phyloP scores from a whole-genome alignment of 768 basidiomycete species.

The Trametes cingulata region DNA sequence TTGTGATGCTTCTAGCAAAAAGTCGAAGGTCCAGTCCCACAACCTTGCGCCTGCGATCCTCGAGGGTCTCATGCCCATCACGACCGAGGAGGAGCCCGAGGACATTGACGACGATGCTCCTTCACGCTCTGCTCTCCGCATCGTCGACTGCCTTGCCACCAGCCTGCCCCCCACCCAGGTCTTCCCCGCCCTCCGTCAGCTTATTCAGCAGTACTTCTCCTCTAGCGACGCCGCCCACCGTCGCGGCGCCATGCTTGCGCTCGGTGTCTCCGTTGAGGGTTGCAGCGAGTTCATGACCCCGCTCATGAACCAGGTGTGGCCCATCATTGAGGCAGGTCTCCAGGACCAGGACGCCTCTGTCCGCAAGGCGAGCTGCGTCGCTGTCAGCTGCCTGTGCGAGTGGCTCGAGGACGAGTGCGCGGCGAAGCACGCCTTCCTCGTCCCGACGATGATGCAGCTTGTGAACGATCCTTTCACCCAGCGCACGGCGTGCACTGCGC shows the following conservation, averaged over 20 bases:
- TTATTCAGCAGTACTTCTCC: conserved; percentile 83
- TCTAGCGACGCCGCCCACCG: conserved; percentile 78
- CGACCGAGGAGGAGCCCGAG: conserved; percentile 91
- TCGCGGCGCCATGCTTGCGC: conserved; percentile 91
- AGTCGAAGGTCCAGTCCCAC: conserved; percentile 88
- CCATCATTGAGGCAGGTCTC: conserved; percentile 86
- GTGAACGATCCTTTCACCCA: conserved; percentile 87
- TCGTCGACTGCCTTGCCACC: conserved; percentile 90
- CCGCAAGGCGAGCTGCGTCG: conserved; percentile 93
- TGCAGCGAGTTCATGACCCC: conserved; percentile 98
- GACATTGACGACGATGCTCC: conserved; percentile 94
- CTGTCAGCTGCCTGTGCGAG: conserved; percentile 95
- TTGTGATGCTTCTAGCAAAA: conserved; percentile 73
- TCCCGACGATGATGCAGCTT: conserved; percentile 93
- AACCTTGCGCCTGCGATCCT: conserved; percentile 84
- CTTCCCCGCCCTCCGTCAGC: conserved; percentile 84
- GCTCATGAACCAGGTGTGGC: conserved; percentile 90
- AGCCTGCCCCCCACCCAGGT: conserved; percentile 93
- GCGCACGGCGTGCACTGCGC: conserved; percentile 91
- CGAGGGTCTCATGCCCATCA: conserved; percentile 90
- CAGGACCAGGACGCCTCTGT: conserved; percentile 82
- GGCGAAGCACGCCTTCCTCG: conserved; percentile 74
- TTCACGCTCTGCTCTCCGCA: conserved; percentile 89
- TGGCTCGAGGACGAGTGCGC: conserved; percentile 95
- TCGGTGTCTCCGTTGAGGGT: conserved; percentile 95